Conservation (phyloP, 2,329 filamentous ascomycete genomes). For the Fusarium agapanthi region DNA sequence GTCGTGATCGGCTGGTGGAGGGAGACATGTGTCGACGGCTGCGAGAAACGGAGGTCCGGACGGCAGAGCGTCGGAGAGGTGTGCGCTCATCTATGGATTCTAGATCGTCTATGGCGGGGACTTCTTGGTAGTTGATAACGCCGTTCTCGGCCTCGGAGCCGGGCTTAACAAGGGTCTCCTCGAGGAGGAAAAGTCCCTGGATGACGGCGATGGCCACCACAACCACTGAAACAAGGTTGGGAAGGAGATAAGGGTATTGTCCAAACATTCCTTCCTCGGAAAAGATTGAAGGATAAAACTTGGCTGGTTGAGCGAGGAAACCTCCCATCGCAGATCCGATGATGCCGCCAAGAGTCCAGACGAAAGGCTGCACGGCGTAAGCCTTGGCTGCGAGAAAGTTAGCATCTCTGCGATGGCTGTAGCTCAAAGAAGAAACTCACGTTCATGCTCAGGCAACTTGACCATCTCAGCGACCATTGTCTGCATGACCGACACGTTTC, state of each 20-base stretch:
- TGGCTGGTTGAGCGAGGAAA: constrained; percentile 69
- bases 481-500: constrained; percentile 88
- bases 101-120: constrained; percentile 29
- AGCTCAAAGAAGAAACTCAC: constrained; percentile 35
- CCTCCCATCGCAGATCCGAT: constrained; percentile 88
- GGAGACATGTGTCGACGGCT: constrained; percentile 23
- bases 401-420: not conserved
- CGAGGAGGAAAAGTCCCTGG: constrained; percentile 70
- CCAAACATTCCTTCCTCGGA: constrained; percentile 57
- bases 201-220: constrained; percentile 72
- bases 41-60: constrained; percentile 18
- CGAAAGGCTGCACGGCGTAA: constrained; percentile 88
- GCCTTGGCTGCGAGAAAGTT: constrained; percentile 55
- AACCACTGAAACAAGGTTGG: constrained; percentile 63
- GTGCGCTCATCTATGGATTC: constrained; percentile 31
- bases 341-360: constrained; percentile 89
- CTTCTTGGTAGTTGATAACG: constrained; percentile 32
- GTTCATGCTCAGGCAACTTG: constrained; percentile 85
- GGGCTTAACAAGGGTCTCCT: constrained; percentile 49
- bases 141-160: not conserved
- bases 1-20: constrained; percentile 30
- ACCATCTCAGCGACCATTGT: constrained; percentile 92
- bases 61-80: constrained; percentile 30
- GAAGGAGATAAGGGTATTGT: constrained; percentile 67
- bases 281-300: constrained; percentile 75